Base-by-base conservation (phyloP, 345 rosid genomes). In the Salix dunnii region DNA sequence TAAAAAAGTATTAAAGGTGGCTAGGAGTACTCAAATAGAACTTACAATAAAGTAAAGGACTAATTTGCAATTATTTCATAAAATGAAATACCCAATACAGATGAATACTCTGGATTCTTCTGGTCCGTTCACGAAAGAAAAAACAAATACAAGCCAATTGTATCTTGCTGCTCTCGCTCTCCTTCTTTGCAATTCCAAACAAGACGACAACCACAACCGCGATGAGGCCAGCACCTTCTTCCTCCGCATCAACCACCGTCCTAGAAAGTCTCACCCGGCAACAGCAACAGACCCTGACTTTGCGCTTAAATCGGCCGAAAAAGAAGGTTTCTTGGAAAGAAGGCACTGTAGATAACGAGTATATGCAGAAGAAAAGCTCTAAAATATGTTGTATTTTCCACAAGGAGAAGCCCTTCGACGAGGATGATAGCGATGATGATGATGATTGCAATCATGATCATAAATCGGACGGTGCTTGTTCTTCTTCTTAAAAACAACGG, bases 311-410 rank as follows among this genome's bases (percentile, higher is more conserved):
- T 67, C 82, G 91, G 28, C 71, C 53, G 84, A 93, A 89, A 90
- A 95, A 93, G 94, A 91, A 86, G 85, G 98, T 96, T 60, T 77
- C 97, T 3, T 96, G 99, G 99, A 94, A 92, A 84, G 90, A 89
- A 20, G 99, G 97, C 73, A 96, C 98, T 51, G 93, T 96, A 0
- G 98, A 96, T 82, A 96, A 96, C 80, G 99, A 96, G 83, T 89
- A 92, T 72, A 87, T 96, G 99, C 92, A 92, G 83, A 96, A 87
- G 91, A 96, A 92, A 81, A 92, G 97, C 82, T 93, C 99, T 48
- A 96, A 96, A 91, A 94, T 90, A 80, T 96, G 99, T 83, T 96
- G 99, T 82, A 88, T 96, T 85, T 96, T 90, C 87, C 99, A 96
- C 86, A 94, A 96, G 78, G 82, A 96, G 70, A 96, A 94, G 83